phyloP scores from a whole-genome alignment of 441 rosid species.

The Viola pubescens region DNA sequence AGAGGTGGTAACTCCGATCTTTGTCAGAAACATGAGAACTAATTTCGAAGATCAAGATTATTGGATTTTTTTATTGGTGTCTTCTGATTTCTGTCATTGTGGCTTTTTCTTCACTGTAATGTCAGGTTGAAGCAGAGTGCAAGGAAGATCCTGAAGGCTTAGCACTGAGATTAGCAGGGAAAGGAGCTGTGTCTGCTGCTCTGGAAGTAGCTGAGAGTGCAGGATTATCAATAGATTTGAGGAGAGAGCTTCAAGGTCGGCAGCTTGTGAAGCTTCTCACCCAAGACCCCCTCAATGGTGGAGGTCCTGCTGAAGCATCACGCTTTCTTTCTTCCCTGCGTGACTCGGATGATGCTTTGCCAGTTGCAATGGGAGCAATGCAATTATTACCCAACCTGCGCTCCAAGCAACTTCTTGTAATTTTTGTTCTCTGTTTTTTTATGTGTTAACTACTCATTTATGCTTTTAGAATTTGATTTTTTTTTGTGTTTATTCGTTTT shows the following conservation, averaged over 20 bases:
- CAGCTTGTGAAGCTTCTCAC: slow-evolving; percentile 98
- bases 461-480: slow-evolving; percentile 7
- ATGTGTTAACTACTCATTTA: slow-evolving; percentile 4
- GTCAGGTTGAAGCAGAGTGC: slow-evolving; percentile 86
- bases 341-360: slow-evolving; percentile 91
- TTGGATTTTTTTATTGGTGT: background rate
- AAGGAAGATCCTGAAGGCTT: slow-evolving; percentile 95
- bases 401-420: slow-evolving; percentile 96
- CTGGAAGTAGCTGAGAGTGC: slow-evolving; percentile 98
- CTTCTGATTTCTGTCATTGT: background rate
- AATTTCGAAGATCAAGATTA: too few relatives aligned
- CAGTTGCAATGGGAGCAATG: slow-evolving; percentile 99
- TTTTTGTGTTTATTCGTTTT: slow-evolving; percentile 6
- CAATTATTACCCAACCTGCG: slow-evolving; percentile 91
- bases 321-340: slow-evolving; percentile 93
- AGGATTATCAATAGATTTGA: slow-evolving; percentile 72
- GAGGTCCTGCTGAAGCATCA: slow-evolving; percentile 99
- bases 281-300: slow-evolving; percentile 95
- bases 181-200: slow-evolving; percentile 99
- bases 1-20: slow-evolving; percentile 55
- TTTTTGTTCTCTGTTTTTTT: slow-evolving; percentile 16
- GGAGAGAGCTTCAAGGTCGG: slow-evolving; percentile 94
- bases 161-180: slow-evolving; percentile 94
- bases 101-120: slow-evolving; percentile 8
- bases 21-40: slow-evolving; percentile 13